Conservation (phyloP, 2,329 filamentous ascomycete species). For the Colletotrichum godetiae region DNA sequence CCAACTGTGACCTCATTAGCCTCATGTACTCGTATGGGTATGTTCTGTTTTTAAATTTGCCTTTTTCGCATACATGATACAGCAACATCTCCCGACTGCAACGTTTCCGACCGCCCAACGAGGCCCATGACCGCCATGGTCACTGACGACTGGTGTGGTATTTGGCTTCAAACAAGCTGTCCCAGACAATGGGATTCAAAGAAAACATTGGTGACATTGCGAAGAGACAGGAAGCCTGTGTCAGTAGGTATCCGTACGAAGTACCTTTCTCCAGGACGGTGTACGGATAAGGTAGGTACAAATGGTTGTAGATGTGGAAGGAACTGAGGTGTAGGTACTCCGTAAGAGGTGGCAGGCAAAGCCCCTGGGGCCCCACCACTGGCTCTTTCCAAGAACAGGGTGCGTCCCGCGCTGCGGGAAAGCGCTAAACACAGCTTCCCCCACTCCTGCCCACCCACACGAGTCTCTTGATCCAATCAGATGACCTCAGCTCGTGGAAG, state of each 20-base stretch:
- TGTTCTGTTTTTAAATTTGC: neutral
- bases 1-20: neutral
- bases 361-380: slow-evolving; percentile 21
- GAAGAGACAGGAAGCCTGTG: neutral
- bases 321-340: too few species aligned
- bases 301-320: too few species aligned
- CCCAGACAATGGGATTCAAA: neutral
- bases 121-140: too few species aligned
- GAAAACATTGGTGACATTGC: neutral
- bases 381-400: slow-evolving; percentile 30
- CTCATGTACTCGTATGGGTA: neutral
- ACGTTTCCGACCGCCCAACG: neutral
- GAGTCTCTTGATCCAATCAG: neutral
- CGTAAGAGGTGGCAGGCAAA: slow-evolving; percentile 14
- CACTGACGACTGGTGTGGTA: neutral
- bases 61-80: neutral
- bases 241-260: neutral
- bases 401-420: slow-evolving; percentile 26
- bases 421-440: slow-evolving; percentile 17
- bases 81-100: neutral
- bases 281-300: too few species aligned
- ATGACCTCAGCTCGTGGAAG: too few species aligned
- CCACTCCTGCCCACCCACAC: slow-evolving; percentile 4
- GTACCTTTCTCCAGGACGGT: neutral
- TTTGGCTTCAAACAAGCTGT: neutral